Evolutionary conservation across 202 grass and related monocot species (phyloP).

Genomic region (Elaeis oleifera): DNA sequence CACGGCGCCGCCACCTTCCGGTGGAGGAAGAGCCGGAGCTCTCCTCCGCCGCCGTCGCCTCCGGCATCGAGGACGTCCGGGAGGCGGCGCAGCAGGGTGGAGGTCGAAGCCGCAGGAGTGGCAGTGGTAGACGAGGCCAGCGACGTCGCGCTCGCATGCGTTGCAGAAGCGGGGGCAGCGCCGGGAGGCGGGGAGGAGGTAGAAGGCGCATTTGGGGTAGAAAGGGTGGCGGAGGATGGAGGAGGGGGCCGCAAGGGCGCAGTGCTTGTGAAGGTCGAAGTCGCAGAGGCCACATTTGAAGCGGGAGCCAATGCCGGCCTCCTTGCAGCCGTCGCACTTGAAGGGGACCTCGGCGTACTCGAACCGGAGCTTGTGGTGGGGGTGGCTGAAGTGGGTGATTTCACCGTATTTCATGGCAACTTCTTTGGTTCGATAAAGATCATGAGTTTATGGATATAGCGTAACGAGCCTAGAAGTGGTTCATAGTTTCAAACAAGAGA

Average conservation of each 20-base stretch:
- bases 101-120: too few relatives aligned
- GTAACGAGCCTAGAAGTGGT: too few relatives aligned
- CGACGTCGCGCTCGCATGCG: too few relatives aligned
- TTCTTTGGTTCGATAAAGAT: too few relatives aligned
- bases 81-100: too few relatives aligned
- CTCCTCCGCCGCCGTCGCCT: constrained; percentile 1
- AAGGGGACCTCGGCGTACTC: constrained; percentile 68
- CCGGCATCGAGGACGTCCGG: constrained; percentile 38
- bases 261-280: constrained; percentile 84
- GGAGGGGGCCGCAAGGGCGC: constrained; percentile 36
- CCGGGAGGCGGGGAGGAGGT: constrained; percentile 41
- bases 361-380: constrained; percentile 76
- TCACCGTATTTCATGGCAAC: constrained; percentile 69
- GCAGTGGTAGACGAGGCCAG: too few relatives aligned
- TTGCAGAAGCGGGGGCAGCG: too few relatives aligned
- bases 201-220: constrained; percentile 76
- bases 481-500: too few relatives aligned
- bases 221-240: constrained; percentile 68
- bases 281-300: constrained; percentile 37
- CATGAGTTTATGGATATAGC: too few relatives aligned
- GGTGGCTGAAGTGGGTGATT: constrained; percentile 79
- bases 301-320: constrained; percentile 74
- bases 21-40: constrained; percentile 42
- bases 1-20: constrained; percentile 38
- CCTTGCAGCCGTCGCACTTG: constrained; percentile 86